Conservation (phyloP, 345 rosid genomes). For the Rhizophora mangle region DNA sequence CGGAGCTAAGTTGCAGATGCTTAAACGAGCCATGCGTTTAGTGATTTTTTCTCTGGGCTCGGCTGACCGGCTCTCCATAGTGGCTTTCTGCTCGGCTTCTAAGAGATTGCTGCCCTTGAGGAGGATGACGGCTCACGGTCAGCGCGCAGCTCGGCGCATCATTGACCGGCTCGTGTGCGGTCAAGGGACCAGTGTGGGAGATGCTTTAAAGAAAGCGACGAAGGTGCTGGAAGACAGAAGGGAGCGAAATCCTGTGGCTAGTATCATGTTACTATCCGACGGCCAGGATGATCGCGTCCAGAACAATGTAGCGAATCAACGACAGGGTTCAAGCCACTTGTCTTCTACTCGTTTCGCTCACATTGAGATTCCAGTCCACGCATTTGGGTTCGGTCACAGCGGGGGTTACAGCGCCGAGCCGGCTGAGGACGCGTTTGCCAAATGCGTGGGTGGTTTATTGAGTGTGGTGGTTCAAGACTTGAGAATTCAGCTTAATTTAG, state of each 20-base stretch:
- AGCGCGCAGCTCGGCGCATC: conserved; percentile 45
- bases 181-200: conserved; percentile 52
- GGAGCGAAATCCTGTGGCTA: conserved; percentile 62
- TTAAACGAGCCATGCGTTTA: conserved; percentile 34
- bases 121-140: conserved; percentile 33
- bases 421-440: conserved; percentile 62
- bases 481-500: conserved; percentile 28
- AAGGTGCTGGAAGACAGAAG: conserved; percentile 85
- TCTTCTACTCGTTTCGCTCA: conserved; percentile 27
- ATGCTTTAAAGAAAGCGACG: conserved; percentile 79
- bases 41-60: conserved; percentile 28
- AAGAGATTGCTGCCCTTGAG: conserved; percentile 24
- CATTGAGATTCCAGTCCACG: conserved; percentile 31
- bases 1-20: conserved; percentile 30
- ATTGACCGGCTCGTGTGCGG: conserved; percentile 64
- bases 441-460: conserved; percentile 35
- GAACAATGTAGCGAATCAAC: conserved; percentile 22
- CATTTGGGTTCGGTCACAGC: conserved; percentile 27
- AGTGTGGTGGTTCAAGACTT: conserved; percentile 33
- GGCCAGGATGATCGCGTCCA: conserved; percentile 48
- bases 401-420: conserved; percentile 29
- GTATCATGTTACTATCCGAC: conserved; percentile 57
- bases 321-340: conserved; percentile 6
- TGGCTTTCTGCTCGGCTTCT: conserved; percentile 18
- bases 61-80: conserved; percentile 32